phyloP scores from a whole-genome alignment of 257 asterid species.

The Plantago major region DNA sequence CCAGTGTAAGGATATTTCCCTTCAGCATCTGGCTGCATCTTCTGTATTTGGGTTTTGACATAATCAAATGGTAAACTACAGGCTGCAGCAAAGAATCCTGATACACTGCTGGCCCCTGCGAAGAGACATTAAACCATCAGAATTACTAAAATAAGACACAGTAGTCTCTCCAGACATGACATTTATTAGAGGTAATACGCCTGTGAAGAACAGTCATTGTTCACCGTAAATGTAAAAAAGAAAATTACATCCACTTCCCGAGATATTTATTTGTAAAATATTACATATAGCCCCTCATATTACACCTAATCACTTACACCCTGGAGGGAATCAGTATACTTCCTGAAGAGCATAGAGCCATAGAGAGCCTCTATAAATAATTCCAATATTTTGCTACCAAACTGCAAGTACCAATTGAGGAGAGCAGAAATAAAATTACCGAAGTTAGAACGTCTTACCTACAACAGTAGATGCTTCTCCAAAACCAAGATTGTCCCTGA shows the following conservation, averaged over 20 bases:
- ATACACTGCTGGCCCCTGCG: conserved; percentile 87
- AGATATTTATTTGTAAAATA: too few species aligned
- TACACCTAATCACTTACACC: too few species aligned
- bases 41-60: conserved; percentile 93
- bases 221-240: too few species aligned
- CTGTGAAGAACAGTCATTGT: too few species aligned
- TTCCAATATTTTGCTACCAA: not conserved
- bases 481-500: conserved; percentile 60
- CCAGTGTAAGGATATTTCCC: conserved; percentile 90
- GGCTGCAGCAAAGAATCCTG: conserved; percentile 91
- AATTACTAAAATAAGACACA: not conserved
- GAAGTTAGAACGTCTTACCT: conserved; percentile 39
- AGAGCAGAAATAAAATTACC: not conserved
- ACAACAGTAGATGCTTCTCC: conserved; percentile 73
- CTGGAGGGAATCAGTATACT: too few species aligned
- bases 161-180: too few species aligned
- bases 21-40: conserved; percentile 87
- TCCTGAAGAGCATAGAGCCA: too few species aligned
- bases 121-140: conserved; percentile 5
- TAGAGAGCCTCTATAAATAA: too few species aligned
- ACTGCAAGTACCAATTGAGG: not conserved
- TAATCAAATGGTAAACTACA: conserved; percentile 95
- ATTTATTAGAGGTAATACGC: too few species aligned
- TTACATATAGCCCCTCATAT: too few species aligned
- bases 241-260: too few species aligned